These are phyloP conservation scores for Rhodomyrtus psidioides DNA, from an alignment of 441 rosid species.

Conservation along the genomic window DNA sequence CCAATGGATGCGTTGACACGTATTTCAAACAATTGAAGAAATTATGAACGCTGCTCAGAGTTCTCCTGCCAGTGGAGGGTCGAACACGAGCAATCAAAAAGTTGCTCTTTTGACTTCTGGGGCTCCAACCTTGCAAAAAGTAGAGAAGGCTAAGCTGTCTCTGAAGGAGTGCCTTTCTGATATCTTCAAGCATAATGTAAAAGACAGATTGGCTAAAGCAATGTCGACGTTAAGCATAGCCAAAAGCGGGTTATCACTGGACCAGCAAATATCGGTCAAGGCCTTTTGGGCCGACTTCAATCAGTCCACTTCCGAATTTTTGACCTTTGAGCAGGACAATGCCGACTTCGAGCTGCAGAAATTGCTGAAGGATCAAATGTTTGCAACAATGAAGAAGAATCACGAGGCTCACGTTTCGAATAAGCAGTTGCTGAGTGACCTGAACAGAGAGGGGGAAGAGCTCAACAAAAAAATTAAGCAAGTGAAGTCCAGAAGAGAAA, in stretches of 20 bases:
- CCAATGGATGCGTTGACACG: background rate
- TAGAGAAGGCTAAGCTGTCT: background rate
- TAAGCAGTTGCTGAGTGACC: too few species aligned
- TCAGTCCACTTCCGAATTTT: background rate
- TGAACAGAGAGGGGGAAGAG: background rate
- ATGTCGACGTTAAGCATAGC: background rate
- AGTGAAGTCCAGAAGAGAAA: background rate
- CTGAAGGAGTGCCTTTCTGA: conserved; percentile 3
- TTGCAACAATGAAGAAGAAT: background rate
- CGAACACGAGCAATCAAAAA: background rate
- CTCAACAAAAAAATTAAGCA: background rate
- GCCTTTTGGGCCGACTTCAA: background rate
- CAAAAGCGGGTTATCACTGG: too few species aligned
- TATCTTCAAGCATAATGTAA: conserved; percentile 1
- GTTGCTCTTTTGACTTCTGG: background rate
- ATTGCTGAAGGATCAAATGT: background rate
- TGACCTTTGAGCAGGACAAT: conserved; percentile 8
- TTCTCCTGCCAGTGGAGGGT: background rate
- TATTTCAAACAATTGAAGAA: background rate
- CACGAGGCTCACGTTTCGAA: background rate
- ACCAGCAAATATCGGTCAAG: background rate
- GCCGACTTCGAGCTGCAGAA: conserved; percentile 1
- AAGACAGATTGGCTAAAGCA: background rate
- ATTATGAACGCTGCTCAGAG: background rate
- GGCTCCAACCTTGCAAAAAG: background rate